Percentiles rank a stretch among this genome's conserved stretches.
Conservation (phyloP, 352 stramenopile species). For the Phytophthora colocasiae region DNA sequence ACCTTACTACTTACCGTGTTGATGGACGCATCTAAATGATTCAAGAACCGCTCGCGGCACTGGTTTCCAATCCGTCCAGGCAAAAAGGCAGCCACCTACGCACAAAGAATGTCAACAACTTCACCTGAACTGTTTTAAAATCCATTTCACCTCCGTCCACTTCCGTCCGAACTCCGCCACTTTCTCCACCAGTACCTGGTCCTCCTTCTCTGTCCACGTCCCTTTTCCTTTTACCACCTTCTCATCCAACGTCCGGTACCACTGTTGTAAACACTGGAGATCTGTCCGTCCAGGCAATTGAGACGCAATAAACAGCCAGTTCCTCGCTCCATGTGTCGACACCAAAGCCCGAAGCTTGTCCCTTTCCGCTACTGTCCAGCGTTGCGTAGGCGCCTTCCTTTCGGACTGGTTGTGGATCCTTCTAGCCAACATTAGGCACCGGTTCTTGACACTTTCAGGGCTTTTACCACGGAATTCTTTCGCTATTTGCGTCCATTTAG, state of each 20-base stretch:
- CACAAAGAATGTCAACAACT: constrained; percentile 1
- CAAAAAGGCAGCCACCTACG: constrained; percentile 63
- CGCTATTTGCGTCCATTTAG: constrained; percentile 51
- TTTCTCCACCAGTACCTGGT: constrained; percentile 50
- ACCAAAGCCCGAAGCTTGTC: constrained; percentile 49
- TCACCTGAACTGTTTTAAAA: background rate
- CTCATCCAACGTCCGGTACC: constrained; percentile 63
- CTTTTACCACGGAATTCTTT: constrained; percentile 41
- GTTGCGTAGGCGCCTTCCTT: constrained; percentile 23
- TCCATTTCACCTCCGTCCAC: constrained; percentile 60
- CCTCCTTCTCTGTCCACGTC: constrained; percentile 60
- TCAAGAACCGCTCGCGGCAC: constrained; percentile 76
- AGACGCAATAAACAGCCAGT: constrained; percentile 82
- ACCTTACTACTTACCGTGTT: constrained; percentile 36
- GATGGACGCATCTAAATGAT: constrained; percentile 62
- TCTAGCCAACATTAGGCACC: constrained; percentile 38
- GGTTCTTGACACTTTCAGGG: constrained; percentile 69
- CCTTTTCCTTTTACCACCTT: constrained; percentile 66
- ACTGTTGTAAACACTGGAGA: constrained; percentile 83
- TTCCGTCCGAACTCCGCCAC: constrained; percentile 53
- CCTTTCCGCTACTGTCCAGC: constrained; percentile 36
- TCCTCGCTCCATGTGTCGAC: constrained; percentile 51
- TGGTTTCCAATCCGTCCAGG: constrained; percentile 71
- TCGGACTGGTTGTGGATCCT: constrained; percentile 6
- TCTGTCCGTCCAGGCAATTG: constrained; percentile 73